phyloP scores from a whole-genome alignment of 1,284 basidiomycete genomes.

The Moesziomyces sp. region DNA sequence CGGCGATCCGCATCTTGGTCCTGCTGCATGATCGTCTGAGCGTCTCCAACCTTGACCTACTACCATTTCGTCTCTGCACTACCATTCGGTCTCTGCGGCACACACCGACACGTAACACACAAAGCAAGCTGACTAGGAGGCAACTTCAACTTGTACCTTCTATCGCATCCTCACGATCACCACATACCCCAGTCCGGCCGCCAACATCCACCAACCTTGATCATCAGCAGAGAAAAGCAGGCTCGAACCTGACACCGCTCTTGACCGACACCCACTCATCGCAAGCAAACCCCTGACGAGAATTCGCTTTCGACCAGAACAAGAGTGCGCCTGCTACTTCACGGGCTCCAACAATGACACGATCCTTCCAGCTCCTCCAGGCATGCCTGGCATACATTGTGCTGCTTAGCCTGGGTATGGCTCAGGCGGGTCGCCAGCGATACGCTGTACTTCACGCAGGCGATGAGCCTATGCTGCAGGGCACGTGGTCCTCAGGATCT shows the following conservation, averaged over 20 bases:
- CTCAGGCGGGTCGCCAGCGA: slow-evolving; percentile 32
- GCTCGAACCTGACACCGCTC: no score
- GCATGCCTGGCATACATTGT: slow-evolving; percentile 15
- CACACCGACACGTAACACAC: background rate
- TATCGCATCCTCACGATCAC: background rate
- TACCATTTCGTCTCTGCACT: background rate
- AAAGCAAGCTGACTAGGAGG: no score
- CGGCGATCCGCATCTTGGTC: background rate
- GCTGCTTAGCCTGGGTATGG: slow-evolving; percentile 9
- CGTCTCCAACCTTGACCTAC: background rate
- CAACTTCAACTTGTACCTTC: no score
- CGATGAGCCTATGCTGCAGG: slow-evolving; percentile 45
- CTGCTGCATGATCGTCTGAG: background rate
- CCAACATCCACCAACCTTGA: background rate
- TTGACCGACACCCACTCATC: background rate
- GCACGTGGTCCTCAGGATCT: slow-evolving; percentile 63
- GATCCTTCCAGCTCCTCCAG: slow-evolving; percentile 10
- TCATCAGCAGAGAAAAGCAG: background rate
- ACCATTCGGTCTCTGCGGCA: background rate
- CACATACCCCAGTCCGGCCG: background rate
- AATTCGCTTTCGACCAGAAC: background rate
- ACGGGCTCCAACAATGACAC: slow-evolving; percentile 5
- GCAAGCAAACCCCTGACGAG: no score
- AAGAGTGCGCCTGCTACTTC: no score
- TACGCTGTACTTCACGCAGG: slow-evolving; percentile 27